Evolutionary conservation across 768 basidiomycete species (phyloP).

Genomic region (Suillus discolor): DNA sequence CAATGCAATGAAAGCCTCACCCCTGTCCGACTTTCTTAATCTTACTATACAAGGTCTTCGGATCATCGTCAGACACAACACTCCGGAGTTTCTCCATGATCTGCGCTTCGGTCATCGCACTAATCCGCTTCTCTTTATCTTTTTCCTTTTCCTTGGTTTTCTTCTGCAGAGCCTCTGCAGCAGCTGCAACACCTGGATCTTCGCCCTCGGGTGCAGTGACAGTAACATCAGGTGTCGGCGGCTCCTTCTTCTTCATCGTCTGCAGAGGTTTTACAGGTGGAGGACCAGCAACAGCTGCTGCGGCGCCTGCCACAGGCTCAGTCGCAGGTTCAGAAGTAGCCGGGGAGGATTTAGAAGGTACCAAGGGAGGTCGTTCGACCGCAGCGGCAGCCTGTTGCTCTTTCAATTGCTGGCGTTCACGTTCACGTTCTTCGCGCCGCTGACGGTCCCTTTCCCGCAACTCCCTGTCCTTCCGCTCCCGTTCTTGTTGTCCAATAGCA

Average conservation of each 20-base stretch:
- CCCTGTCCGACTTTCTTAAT: conserved; percentile 99
- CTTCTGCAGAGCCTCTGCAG: conserved; percentile 65
- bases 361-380: conserved; percentile 42
- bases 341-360: conserved; percentile 45
- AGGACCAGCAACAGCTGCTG: conserved; percentile 54
- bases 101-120: conserved; percentile 95
- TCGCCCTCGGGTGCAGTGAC: conserved; percentile 51
- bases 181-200: conserved; percentile 60
- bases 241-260: conserved; percentile 62
- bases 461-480: conserved; percentile 33
- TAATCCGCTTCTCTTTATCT: conserved; percentile 75
- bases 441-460: conserved; percentile 40
- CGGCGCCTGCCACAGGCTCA: conserved; percentile 47
- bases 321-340: conserved; percentile 47
- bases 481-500: conserved; percentile 37
- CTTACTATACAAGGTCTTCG: conserved; percentile 88
- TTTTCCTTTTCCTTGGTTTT: conserved; percentile 56
- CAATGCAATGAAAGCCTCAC: conserved; percentile 50
- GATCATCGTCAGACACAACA: conserved; percentile 87
- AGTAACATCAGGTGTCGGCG: conserved; percentile 44
- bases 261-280: conserved; percentile 77
- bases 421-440: conserved; percentile 38
- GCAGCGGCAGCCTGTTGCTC: conserved; percentile 30
- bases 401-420: conserved; percentile 25
- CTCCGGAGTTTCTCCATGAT: conserved; percentile 96